Conservation (phyloP, 176 grass and related monocot species). For the Tillandsia fasciculata region DNA sequence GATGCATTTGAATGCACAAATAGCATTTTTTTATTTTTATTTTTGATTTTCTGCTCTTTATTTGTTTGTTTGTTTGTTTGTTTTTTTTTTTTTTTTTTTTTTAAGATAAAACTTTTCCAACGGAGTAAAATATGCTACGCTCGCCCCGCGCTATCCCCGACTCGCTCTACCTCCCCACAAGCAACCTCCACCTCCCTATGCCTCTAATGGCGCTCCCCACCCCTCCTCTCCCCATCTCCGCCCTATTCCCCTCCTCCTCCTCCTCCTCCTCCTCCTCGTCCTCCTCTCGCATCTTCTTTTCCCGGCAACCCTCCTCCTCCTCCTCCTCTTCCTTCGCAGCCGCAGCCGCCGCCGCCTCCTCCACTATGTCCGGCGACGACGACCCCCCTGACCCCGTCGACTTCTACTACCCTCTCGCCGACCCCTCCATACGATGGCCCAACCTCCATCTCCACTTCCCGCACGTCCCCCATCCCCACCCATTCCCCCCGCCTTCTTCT, state of each 20-base stretch:
- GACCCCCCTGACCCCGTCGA: slow-evolving; percentile 3
- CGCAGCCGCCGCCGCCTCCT: slow-evolving; percentile 12
- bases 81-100: too few species aligned
- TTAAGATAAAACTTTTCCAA: too few species aligned
- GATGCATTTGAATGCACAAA: too few species aligned
- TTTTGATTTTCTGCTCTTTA: too few species aligned
- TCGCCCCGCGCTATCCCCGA: slow-evolving; percentile 27
- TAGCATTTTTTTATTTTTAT: too few species aligned
- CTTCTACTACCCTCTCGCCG: slow-evolving; percentile 77
- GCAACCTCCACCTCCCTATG: slow-evolving; percentile 25
- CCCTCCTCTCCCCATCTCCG: slow-evolving; percentile 20
- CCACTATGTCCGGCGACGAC: neutral
- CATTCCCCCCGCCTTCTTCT: neutral
- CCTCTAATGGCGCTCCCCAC: slow-evolving; percentile 43
- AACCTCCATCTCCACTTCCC: slow-evolving; percentile 58
- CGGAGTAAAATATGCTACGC: slow-evolving; percentile 14
- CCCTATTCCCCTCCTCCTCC: slow-evolving; percentile 1
- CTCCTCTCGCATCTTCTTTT: slow-evolving; percentile 17
- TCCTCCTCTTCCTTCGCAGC: neutral
- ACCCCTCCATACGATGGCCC: slow-evolving; percentile 76
- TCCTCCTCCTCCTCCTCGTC: slow-evolving; percentile 14
- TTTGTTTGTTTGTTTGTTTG: too few species aligned
- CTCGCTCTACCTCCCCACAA: neutral
- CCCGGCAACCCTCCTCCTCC: slow-evolving; percentile 5
- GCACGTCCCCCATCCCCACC: slow-evolving; percentile 32